Evolutionary conservation across 805 yeast genomes (phyloP).

Genomic region (Sugiyamaella lignohabitans): DNA sequence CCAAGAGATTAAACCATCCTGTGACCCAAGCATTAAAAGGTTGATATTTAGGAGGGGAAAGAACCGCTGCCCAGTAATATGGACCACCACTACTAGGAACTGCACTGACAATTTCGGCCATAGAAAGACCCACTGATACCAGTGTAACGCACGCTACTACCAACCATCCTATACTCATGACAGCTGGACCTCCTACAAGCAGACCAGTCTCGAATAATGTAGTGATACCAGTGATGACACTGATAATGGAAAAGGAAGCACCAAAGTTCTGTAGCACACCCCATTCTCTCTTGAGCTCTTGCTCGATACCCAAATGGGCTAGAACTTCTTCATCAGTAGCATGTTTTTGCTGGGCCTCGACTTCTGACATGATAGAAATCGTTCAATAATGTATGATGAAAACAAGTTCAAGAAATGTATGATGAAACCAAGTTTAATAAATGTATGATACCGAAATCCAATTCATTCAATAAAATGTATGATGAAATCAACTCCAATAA

Average conservation of each 20-base stretch:
- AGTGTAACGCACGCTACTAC: constrained; percentile 50
- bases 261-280: constrained; percentile 62
- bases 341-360: neutral
- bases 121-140: constrained; percentile 46
- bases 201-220: constrained; percentile 55
- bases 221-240: constrained; percentile 57
- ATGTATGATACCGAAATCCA: no score
- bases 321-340: constrained; percentile 28
- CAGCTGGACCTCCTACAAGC: constrained; percentile 56
- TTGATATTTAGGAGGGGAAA: constrained; percentile 22
- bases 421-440: no score
- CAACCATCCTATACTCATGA: constrained; percentile 70
- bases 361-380: constrained; percentile 3
- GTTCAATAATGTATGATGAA: neutral
- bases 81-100: constrained; percentile 74
- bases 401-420: neutral
- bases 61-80: constrained; percentile 50
- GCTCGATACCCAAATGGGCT: constrained; percentile 59
- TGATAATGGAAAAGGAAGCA: constrained; percentile 68
- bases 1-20: constrained; percentile 25
- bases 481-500: no score
- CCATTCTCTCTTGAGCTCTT: constrained; percentile 56
- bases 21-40: constrained; percentile 24
- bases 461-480: no score
- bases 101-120: constrained; percentile 62